Base-by-base conservation (phyloP, 2,329 filamentous ascomycete genomes). In the Sporothrix pseudoabietina region DNA sequence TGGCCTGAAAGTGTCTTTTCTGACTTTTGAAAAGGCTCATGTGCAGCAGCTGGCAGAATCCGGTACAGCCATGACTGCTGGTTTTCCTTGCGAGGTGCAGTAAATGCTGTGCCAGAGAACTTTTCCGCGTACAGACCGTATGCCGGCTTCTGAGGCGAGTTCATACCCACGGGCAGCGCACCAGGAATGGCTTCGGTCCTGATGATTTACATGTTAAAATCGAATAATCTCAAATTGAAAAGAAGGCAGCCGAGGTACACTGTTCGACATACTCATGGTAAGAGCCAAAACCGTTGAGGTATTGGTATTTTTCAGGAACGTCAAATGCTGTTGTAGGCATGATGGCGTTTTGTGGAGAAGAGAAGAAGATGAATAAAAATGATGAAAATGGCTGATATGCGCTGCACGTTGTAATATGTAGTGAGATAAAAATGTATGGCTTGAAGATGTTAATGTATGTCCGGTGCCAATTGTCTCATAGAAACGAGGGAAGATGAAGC, bases 91-190 rank as follows among this genome's bases (percentile, higher is more conserved):
- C 91, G 85, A 0, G 91, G 90, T 0, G 90, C 89, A 4, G 90
- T 92, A 79, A 93, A 93, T 39, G 91, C 85, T 1, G 90, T 92
- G 7, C 90, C 91, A 0, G 90, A 92, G 61, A 93, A 85, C 83
- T 92, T 92, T 82, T 97, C 94, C 35, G 92, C 89, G 82, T 96
- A 96, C 32, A 97, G 88, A 0, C 93, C 93, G 76, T 90, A 89
- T 0, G 92, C 87, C 0, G 90, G 90, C 79, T 94, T 93, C 80
- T 97, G 93, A 0, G 94, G 94, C 2, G 92, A 93, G 84, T 97
- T 97, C 59, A 90, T 87, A 69, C 87, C 93, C 73, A 93, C 80
- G 9, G 94, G 93, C 7, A 95, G 85, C 4, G 93, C 90, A n/a
- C 90, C 91, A n/a, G 89, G 85, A 72, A 95, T 84, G 65, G 92